Evolutionary conservation across 208 protist genomes (phyloP).

Genomic region (Borovskyia barvae): DNA sequence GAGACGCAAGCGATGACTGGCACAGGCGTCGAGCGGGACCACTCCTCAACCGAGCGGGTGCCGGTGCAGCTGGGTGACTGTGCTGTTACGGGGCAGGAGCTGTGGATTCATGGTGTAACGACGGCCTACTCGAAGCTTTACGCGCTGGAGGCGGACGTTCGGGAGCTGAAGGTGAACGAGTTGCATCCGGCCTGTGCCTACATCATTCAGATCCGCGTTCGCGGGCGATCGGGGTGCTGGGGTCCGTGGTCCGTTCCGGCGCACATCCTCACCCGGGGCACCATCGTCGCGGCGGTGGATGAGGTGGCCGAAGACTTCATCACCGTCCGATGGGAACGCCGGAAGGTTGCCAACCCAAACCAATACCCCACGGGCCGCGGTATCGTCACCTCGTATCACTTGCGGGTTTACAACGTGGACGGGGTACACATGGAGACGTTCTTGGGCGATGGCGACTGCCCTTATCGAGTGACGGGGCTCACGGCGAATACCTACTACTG

Average conservation of each 20-base stretch:
- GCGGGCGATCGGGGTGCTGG: slow-evolving; percentile 82
- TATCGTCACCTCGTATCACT: slow-evolving; percentile 86
- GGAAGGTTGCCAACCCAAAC: slow-evolving; percentile 71
- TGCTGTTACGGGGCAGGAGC: slow-evolving; percentile 84
- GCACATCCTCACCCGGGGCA: slow-evolving; percentile 86
- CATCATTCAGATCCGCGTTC: slow-evolving; percentile 85
- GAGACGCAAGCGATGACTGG: not conserved
- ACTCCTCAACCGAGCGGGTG: not conserved
- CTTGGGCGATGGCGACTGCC: slow-evolving; percentile 85
- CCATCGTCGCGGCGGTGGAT: slow-evolving; percentile 74
- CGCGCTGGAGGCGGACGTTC: slow-evolving; percentile 69
- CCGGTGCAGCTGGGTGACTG: slow-evolving; percentile 77
- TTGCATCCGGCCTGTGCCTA: slow-evolving; percentile 85
- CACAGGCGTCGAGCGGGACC: not conserved
- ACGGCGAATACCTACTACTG: slow-evolving; percentile 91
- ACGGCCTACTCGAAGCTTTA: slow-evolving; percentile 81
- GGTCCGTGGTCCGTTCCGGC: slow-evolving; percentile 83
- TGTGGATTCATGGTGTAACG: slow-evolving; percentile 86
- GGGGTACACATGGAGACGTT: slow-evolving; percentile 81
- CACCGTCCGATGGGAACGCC: slow-evolving; percentile 84
- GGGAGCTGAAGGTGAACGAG: slow-evolving; percentile 86
- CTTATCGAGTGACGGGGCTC: slow-evolving; percentile 81
- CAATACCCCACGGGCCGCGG: slow-evolving; percentile 83
- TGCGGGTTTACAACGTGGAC: slow-evolving; percentile 83
- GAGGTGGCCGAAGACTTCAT: slow-evolving; percentile 91